These are phyloP conservation scores for Geranium incanum DNA, from an alignment of 441 rosid species.

Conservation along the genomic window DNA sequence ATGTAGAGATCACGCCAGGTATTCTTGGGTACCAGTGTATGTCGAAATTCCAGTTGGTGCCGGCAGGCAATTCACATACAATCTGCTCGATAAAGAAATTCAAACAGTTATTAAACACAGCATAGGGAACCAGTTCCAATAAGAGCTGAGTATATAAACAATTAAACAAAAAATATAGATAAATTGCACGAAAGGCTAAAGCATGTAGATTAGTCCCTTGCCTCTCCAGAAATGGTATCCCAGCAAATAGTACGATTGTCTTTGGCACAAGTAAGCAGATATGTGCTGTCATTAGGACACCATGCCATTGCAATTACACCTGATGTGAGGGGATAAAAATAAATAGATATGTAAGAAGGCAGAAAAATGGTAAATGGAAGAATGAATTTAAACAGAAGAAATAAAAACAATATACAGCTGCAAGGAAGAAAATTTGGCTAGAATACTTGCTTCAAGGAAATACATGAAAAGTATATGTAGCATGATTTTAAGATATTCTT, in stretches of 20 bases:
- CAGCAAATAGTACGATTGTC: conserved; percentile 98
- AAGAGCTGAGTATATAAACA: background rate
- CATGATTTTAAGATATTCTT: background rate
- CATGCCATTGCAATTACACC: conserved; percentile 99
- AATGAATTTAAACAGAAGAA: conserved; percentile 8
- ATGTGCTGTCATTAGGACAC: conserved; percentile 91
- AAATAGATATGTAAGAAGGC: conserved; percentile 13
- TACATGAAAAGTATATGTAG: background rate
- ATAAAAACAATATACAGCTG: background rate
- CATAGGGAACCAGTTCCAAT: conserved; percentile 9
- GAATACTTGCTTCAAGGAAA: background rate
- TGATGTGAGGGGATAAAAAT: conserved; percentile 24
- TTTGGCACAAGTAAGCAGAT: conserved; percentile 93
- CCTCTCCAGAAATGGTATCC: conserved; percentile 90
- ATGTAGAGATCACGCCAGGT: conserved; percentile 94
- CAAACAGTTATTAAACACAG: conserved; percentile 10
- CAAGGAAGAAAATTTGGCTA: background rate
- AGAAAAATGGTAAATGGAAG: background rate
- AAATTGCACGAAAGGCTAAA: conserved; percentile 7
- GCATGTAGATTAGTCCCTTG: conserved; percentile 22
- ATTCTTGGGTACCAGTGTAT: conserved; percentile 97
- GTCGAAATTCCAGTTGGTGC: conserved; percentile 97
- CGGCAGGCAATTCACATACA: conserved; percentile 86
- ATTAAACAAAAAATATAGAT: background rate
- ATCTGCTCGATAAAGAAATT: conserved; percentile 41